Conservation (phyloP, 2,329 filamentous ascomycete species). For the Coniosporium tulheliwenetii region DNA sequence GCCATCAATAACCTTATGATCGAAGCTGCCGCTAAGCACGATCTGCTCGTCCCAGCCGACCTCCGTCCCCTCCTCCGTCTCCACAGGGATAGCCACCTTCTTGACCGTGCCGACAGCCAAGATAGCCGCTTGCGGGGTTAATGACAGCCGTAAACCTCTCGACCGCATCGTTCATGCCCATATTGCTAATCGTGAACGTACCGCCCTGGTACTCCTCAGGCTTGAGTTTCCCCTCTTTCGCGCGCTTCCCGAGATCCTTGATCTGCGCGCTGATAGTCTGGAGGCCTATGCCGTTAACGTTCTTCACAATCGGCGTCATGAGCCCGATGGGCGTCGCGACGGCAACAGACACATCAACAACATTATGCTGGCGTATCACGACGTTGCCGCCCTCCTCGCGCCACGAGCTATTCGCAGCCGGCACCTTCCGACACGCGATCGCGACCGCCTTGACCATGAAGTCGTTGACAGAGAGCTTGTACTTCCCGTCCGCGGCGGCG, state of each 20-base stretch:
- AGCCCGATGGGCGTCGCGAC: conserved; percentile 86
- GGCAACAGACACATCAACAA: conserved; percentile 87
- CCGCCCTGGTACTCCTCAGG: conserved; percentile 98
- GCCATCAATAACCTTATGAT: conserved; percentile 97
- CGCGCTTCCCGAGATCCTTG: conserved; percentile 94
- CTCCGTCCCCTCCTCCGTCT: conserved; percentile 66
- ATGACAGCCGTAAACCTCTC: conserved; percentile 97
- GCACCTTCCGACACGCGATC: conserved; percentile 81
- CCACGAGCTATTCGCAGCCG: conserved; percentile 93
- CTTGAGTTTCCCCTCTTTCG: conserved; percentile 95
- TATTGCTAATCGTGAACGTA: conserved; percentile 98
- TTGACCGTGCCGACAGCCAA: conserved; percentile 86
- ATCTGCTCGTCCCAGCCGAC: conserved; percentile 97
- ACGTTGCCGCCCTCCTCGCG: conserved; percentile 56
- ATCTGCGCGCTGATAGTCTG: conserved; percentile 75
- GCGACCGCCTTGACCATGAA: conserved; percentile 96
- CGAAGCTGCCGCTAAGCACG: conserved; percentile 84
- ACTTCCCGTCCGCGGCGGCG: conserved; percentile 72
- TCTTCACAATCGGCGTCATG: conserved; percentile 94
- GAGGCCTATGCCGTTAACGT: conserved; percentile 73
- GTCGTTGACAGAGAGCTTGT: conserved; percentile 99
- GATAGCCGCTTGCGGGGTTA: conserved; percentile 95
- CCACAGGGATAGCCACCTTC: conserved; percentile 82
- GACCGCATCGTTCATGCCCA: conserved; percentile 97
- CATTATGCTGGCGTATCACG: conserved; percentile 83